These are phyloP conservation scores for Hemisphaericaspora subhashii DNA, from an alignment of 1,139 yeast genomes.

Conservation along the genomic window DNA sequence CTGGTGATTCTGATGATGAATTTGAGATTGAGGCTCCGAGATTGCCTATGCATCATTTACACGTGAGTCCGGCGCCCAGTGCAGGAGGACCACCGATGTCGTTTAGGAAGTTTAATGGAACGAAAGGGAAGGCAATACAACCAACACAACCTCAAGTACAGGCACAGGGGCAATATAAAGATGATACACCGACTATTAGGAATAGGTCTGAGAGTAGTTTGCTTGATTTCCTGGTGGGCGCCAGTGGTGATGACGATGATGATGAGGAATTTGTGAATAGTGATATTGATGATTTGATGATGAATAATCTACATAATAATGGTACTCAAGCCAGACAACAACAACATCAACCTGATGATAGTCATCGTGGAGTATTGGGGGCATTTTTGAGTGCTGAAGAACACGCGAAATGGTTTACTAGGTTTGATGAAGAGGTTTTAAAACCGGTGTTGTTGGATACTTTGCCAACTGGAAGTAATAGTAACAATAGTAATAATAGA, in stretches of 20 bases:
- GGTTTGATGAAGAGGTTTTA: slow-evolving; percentile 90
- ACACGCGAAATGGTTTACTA: slow-evolving; percentile 88
- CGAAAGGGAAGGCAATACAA: not conserved
- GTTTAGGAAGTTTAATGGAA: not conserved
- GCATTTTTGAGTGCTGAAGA: slow-evolving; percentile 63
- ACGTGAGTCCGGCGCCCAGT: not conserved
- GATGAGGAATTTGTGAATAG: slow-evolving; percentile 38
- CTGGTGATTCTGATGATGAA: slow-evolving; percentile 81
- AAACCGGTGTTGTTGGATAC: slow-evolving; percentile 90
- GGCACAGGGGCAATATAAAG: slow-evolving; percentile 14
- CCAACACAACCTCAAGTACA: slow-evolving; percentile 12
- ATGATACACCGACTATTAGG: slow-evolving; percentile 5
- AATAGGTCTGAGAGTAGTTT: slow-evolving; percentile 4
- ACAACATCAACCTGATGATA: not conserved
- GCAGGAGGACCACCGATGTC: not conserved
- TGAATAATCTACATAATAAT: slow-evolving; percentile 9
- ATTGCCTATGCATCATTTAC: slow-evolving; percentile 23
- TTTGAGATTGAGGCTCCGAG: slow-evolving; percentile 86
- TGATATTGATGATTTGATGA: slow-evolving; percentile 41
- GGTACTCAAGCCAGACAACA: not conserved
- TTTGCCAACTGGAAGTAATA: slow-evolving; percentile 20
- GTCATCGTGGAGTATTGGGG: slow-evolving; percentile 35
- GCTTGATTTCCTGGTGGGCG: not conserved
- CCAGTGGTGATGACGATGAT: slow-evolving; percentile 22
- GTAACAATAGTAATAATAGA: slow-evolving; percentile 7